Base-by-base conservation (phyloP, 2,329 filamentous ascomycete species). In the Ophiostoma australiae region DNA sequence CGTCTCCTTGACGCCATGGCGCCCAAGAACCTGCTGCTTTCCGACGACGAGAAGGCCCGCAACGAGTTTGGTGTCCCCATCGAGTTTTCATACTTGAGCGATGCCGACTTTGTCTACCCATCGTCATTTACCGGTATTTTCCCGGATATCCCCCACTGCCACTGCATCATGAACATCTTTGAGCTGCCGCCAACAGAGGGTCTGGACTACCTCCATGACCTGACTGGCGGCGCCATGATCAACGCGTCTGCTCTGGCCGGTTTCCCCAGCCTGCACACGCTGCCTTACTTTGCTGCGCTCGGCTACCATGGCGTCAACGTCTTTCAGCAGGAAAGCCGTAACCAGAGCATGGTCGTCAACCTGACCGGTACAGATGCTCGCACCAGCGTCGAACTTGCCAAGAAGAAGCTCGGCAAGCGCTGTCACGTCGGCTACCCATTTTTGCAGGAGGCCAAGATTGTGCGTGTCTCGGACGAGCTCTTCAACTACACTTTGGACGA, bases 351-450 rank as follows among this genome's bases (percentile, higher is more conserved):
- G 89, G 88, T 98, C 33, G 86, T 98, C 71, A 97, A 92, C 1
- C 83, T 99, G 68, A 85, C 89, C 41, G 90, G 92, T 52, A 87
- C 91, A 0, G 92, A 94, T 74, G 81, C 82, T 72, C 89, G 90
- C 48, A 89, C 90, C 67, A 91, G 87, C 74, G 84, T 89, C 31
- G 89, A 91, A 75, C 82, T 87, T 70, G 94, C 94, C 70, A 92
- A 93, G 78, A 81, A 83, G 68, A 94, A 93, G 77, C 85, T 99
- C 65, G 94, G 94, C 65, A 87, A 94, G 79, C 89, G 90, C 72
- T 94, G 97, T 72, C 93, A 93, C 78, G 91, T 98, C 73, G 94
- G 94, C 52, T 99, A 97, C 77, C 95, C 95, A 1, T 99, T 97
- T 82, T 82, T 99, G 74, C 92, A 97, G 76, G 96, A 99, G 81